A percentile compares a stretch with the other conserved stretches of the same genome.
Evolutionary conservation across 768 basidiomycete species (phyloP).

Genomic region (Plicaturopsis crispa): DNA sequence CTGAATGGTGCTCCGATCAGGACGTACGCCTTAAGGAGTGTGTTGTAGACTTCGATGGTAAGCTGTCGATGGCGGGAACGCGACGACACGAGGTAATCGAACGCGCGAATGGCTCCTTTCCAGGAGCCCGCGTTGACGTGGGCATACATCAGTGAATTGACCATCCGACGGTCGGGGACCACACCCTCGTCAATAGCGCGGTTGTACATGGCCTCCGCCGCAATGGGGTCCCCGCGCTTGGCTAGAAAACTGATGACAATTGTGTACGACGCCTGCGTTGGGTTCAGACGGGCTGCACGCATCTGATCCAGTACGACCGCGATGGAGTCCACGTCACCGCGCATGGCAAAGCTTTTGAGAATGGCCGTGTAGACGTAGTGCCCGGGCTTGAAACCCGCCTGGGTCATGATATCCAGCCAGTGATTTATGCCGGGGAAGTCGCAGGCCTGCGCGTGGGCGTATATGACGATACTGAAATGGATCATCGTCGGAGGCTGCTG

Average conservation of each 20-base stretch:
- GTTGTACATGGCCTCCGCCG: conserved; percentile 61
- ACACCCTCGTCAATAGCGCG: conserved; percentile 57
- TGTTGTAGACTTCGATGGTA: conserved; percentile 63
- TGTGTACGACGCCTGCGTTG: conserved; percentile 53
- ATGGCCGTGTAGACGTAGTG: conserved; percentile 51
- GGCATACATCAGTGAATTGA: conserved; percentile 71
- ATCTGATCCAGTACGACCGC: conserved; percentile 51
- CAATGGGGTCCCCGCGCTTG: conserved; percentile 47
- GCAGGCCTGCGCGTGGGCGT: conserved; percentile 40
- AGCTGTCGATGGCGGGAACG: conserved; percentile 29
- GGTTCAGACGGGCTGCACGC: conserved; percentile 38
- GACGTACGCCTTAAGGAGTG: conserved; percentile 78
- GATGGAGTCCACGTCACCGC: conserved; percentile 48
- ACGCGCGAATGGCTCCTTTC: conserved; percentile 64
- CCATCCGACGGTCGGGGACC: conserved; percentile 55
- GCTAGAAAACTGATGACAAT: conserved; percentile 62
- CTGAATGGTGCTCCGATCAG: conserved; percentile 71
- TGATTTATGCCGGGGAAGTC: conserved; percentile 39
- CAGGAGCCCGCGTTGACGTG: conserved; percentile 78
- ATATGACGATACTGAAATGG: conserved; percentile 52
- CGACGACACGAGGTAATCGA: conserved; percentile 46
- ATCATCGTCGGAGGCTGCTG: conserved; percentile 31
- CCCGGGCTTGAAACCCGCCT: conserved; percentile 45
- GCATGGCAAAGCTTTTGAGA: conserved; percentile 45
- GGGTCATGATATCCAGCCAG: conserved; percentile 48